Base-by-base conservation (phyloP, 192 early-diverging fungal species). In the Backusella parvicylindrica region DNA sequence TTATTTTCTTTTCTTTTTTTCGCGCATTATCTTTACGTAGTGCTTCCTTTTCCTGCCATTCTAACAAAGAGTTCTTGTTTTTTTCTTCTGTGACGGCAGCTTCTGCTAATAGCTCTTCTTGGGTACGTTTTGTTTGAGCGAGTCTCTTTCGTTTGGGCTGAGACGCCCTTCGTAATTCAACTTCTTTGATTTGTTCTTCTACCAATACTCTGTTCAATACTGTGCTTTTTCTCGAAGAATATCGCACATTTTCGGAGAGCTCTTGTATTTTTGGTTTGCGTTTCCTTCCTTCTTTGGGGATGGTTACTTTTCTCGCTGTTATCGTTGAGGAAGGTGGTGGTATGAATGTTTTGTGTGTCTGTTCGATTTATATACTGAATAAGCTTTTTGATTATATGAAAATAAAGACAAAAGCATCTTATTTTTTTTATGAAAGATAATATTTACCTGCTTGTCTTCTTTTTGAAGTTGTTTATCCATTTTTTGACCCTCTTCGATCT, bases 61-160 rank as follows among this genome's bases (percentile, higher is more conserved):
- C 78, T 60, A 83, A 71, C 21, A 89, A 37, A 0, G 86, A 87
- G 4, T 83, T 81, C 49, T 80, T 49, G 77, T 89, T 89, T 66
- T 81, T 72, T 53, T 82, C 76, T 63, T 89, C 87, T 0, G 86
- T 89, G 64, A 86, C 84, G 23, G 77, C 82, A 1, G 87, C 87
- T 56, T 89, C 84, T 47, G 75, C 80, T 56, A 89, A 68, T 8
- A 89, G 53, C 40, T 89, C 87, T 38, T 89, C 84, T 70, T 89
- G 87, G 0, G 86, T 89, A 70, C 83, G 76, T 60, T 77, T 82
- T 12, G 74, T 70, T 15, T 77, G 75, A 8, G 74, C 66, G 7
- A 75, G 77, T 70, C 81, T 80, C 38, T 83, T 80, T 6, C 83
- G 81, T 70, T 86, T 89, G 15, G 84, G 84, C 43, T 77, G 72